Base-by-base conservation (phyloP, 345 rosid species). In the Raphanus sativus region DNA sequence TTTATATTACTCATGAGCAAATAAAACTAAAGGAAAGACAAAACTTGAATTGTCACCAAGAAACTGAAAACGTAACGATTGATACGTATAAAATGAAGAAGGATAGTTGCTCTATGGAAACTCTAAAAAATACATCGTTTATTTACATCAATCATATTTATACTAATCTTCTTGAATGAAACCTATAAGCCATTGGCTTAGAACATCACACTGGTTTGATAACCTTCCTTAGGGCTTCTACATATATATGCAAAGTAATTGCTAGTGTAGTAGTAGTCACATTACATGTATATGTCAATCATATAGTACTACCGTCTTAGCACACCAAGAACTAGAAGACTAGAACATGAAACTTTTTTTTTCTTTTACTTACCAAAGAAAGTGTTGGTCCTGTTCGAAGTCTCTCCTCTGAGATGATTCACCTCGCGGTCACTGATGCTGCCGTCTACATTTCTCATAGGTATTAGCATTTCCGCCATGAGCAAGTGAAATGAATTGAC, bases 401-500 rank as follows among this genome's bases (percentile, higher is more conserved):
- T 45, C 54, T 83, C 90, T 60, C 82, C 85, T 75, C 79, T 66
- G 32, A 69, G 79, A 54, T 67, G 83, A 72, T 69, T 81, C 45
- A 17, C 28, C 40, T 61, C 65, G 62, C 79, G 66, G 24, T 59
- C 68, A 54, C 6, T 54, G 58, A 65, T 55, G 71, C 55, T 70
- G 13, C 72, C 82, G 1, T 88, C 90, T 24, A 45, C 12, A 60
- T 77, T 81, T 67, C 83, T 85, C 64, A 68, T 26, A 29, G 98
- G 88, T 30, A 85, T 4, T 25, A 90, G 30, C 65, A 89, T 71
- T 77, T 87, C 87, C 0, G 87, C 72, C 73, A 89, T 82, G 2
- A 88, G 65, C 45, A 82, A 56, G 10, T 93, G 94, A 70, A 93
- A 87, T 24, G 89, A 85, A 64, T 89, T 74, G 45, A 87, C 85